Base-by-base conservation (phyloP, 1,284 basidiomycete species). In the Albatrellus sp. region DNA sequence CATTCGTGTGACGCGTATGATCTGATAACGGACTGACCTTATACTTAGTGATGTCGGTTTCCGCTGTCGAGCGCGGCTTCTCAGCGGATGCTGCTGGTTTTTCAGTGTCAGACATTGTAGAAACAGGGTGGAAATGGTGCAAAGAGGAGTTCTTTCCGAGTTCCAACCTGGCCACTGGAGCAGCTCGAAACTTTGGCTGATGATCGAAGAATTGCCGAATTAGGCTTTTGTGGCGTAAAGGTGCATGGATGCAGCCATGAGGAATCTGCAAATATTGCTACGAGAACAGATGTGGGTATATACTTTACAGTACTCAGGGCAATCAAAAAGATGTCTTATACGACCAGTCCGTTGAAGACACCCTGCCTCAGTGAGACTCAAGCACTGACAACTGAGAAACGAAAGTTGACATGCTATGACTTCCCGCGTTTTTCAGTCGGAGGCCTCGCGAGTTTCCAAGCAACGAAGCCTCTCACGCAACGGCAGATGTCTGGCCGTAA, bases 41-140 rank as follows among this genome's bases (percentile, higher is more conserved):
- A 67, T 88, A 88, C 61, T 88, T 88, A 14, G 84, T 87, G 55
- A 87, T 63, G 63, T 88, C 84, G n/a, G 67, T 72, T 60, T 83
- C 80, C 28, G 73, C 66, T 40, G 77, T 74, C 44, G 77, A 69
- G 46, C 65, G 62, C 12, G 67, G 56, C 42, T 56, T 55, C 54
- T 62, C 58, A 37, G 59, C 48, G 29, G 47, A 28, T 24, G 43
- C 38, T 54, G 72, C 67, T 35, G 63, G 50, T 55, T 61, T 59
- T 2, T 57, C 50, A 36, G 57, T 59, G 53, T 80, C 79, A 46
- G 78, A 67, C 80, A 82, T 82, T 37, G 48, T 49, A 34, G 24
- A 37, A 31, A n/a, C 16, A 24, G 35, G 37, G 16, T 48, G 38
- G 28, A 37, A 33, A 30, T 19, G 51, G n/a, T n/a, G n/a, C 30